Evolutionary conservation across 1,284 basidiomycete species (phyloP).

Genomic region (Microbotryum scabiosae): DNA sequence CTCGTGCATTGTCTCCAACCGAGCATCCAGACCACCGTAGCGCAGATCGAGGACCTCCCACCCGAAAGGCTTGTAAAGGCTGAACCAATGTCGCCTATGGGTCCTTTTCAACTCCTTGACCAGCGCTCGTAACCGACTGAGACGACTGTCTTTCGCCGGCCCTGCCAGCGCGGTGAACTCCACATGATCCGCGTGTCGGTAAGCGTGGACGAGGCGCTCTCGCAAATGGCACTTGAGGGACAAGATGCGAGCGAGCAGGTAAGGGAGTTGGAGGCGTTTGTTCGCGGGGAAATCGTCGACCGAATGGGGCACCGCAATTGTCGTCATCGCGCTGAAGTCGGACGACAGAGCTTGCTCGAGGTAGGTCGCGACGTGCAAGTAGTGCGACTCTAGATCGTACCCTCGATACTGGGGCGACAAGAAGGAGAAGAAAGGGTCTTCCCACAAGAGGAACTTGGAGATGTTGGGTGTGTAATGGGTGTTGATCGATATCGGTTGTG

Average conservation of each 20-base stretch:
- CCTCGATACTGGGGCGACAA: slow-evolving; percentile 34
- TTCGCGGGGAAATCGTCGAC: slow-evolving; percentile 31
- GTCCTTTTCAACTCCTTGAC: slow-evolving; percentile 35
- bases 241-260: slow-evolving; percentile 33
- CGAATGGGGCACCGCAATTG: slow-evolving; percentile 26
- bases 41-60: slow-evolving; percentile 41
- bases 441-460: slow-evolving; percentile 41
- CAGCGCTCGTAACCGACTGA: slow-evolving; percentile 27
- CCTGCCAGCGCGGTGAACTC: slow-evolving; percentile 32
- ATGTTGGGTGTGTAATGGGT: slow-evolving; percentile 39
- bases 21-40: slow-evolving; percentile 38
- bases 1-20: slow-evolving; percentile 39
- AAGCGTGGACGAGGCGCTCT: slow-evolving; percentile 31
- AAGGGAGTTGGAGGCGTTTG: slow-evolving; percentile 29
- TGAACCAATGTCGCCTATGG: slow-evolving; percentile 35
- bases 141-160: slow-evolving; percentile 10
- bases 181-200: slow-evolving; percentile 21
- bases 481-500: slow-evolving; percentile 29
- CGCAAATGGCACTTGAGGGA: slow-evolving; percentile 34
- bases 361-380: slow-evolving; percentile 26
- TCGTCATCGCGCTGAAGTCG: slow-evolving; percentile 21
- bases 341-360: slow-evolving; percentile 31
- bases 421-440: slow-evolving; percentile 37
- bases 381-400: slow-evolving; percentile 35
- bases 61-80: slow-evolving; percentile 35